These are phyloP conservation scores for Akanthomyces muscarius DNA, from an alignment of 2,329 filamentous ascomycete species.

Conservation along the genomic window DNA sequence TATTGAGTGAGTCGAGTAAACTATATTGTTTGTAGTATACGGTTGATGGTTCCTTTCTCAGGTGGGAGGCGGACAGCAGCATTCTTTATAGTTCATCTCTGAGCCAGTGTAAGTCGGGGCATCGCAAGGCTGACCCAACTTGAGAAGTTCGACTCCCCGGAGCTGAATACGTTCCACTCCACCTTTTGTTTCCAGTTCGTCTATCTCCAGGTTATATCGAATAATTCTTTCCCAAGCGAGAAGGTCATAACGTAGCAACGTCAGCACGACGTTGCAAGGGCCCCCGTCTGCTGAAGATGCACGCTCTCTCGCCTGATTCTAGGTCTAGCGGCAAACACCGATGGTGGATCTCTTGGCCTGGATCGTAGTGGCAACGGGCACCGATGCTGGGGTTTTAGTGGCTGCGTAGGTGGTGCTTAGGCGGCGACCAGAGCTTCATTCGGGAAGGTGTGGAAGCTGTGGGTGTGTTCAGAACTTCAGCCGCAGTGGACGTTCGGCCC, in stretches of 20 bases:
- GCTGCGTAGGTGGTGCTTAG: background rate
- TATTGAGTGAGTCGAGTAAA: background rate
- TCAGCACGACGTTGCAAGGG: slow-evolving; percentile 6
- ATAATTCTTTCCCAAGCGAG: background rate
- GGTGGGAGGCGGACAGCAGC: background rate
- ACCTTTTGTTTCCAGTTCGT: background rate
- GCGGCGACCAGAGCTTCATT: slow-evolving; percentile 10
- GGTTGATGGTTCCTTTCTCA: background rate
- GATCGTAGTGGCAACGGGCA: slow-evolving; percentile 6
- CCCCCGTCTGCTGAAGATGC: background rate
- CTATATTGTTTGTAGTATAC: background rate
- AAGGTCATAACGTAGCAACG: background rate
- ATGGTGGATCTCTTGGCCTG: slow-evolving; percentile 16
- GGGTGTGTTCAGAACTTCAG: background rate
- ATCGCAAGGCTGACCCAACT: slow-evolving; percentile 12
- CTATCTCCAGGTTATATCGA: background rate
- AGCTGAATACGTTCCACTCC: background rate
- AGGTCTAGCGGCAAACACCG: background rate
- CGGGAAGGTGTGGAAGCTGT: background rate
- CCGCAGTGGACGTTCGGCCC: background rate
- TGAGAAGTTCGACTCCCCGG: background rate
- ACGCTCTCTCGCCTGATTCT: background rate
- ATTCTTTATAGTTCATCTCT: background rate
- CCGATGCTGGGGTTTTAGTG: slow-evolving; percentile 9
- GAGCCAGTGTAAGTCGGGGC: background rate